A percentile compares a stretch with the other conserved stretches of the same genome.
These are phyloP conservation scores for Solanum phureja DNA, from an alignment of 257 asterid species.

Conservation along the genomic window DNA sequence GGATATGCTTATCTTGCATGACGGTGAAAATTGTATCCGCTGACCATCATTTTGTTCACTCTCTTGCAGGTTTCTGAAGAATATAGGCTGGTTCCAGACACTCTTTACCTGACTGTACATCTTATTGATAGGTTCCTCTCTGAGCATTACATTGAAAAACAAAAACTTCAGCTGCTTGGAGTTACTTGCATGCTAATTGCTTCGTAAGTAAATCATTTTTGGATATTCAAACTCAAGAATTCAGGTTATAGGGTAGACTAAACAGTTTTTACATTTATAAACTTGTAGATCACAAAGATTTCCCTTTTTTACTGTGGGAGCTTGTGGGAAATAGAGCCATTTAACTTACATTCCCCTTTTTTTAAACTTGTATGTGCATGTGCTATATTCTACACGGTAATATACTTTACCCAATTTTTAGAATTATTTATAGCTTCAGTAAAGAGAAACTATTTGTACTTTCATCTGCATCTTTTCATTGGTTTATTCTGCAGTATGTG, in stretches of 20 bases:
- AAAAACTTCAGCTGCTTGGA: conserved; percentile 88
- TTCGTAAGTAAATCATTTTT: conserved; percentile 50
- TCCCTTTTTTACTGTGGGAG: not conserved
- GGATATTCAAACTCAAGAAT: not conserved
- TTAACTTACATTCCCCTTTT: not conserved
- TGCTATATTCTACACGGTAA: not conserved
- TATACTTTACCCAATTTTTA: not conserved
- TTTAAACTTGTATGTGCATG: not conserved
- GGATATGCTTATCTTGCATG: not conserved
- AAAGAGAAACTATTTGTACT: not conserved
- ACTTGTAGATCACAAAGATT: not conserved
- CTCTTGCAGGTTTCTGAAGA: conserved; percentile 90
- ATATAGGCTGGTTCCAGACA: conserved; percentile 83
- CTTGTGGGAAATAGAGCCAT: not conserved
- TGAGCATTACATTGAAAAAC: conserved; percentile 65
- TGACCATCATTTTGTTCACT: conserved; percentile 1
- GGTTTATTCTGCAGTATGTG: not conserved
- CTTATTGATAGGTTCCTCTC: conserved; percentile 89
- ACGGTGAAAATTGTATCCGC: not conserved
- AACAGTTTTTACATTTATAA: not conserved
- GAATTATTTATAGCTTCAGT: not conserved
- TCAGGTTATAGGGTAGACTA: not conserved
- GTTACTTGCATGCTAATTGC: conserved; percentile 99
- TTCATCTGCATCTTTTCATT: not conserved
- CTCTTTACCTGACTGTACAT: conserved; percentile 93